A percentile compares a stretch with the other conserved stretches of the same genome.
Evolutionary conservation across 345 rosid species (phyloP).

Genomic region (Linum tenue): DNA sequence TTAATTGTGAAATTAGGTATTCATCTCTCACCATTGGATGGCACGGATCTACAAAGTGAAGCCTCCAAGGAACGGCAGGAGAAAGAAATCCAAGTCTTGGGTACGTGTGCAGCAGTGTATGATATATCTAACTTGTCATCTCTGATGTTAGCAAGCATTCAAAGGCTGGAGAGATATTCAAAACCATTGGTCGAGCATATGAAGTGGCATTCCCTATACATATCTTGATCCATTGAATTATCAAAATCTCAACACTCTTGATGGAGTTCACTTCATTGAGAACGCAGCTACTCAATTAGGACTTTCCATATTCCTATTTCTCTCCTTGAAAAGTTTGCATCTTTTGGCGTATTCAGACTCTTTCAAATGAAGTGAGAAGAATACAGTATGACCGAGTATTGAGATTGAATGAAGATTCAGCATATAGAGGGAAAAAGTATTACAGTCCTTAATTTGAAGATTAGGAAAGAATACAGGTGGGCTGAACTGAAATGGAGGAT

Average conservation of each 20-base stretch:
- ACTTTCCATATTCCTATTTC: too few relatives aligned
- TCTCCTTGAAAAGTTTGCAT: too few relatives aligned
- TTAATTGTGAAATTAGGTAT: conserved; percentile 37
- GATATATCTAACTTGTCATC: neutral
- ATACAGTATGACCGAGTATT: conserved; percentile 49
- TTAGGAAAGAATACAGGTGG: conserved; percentile 45
- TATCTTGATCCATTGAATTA: neutral
- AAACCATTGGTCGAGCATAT: conserved; percentile 59
- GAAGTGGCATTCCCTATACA: conserved; percentile 40
- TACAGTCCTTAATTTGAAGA: conserved; percentile 40
- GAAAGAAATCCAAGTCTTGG: conserved; percentile 50
- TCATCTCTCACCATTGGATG: conserved; percentile 99
- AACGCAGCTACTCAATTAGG: too few relatives aligned
- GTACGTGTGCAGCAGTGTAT: conserved; percentile 26
- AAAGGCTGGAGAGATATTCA: conserved; percentile 59
- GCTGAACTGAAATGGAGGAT: conserved; percentile 44
- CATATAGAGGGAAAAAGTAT: conserved; percentile 22
- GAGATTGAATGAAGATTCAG: conserved; percentile 29
- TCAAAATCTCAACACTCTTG: neutral
- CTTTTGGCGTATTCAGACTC: conserved; percentile 27
- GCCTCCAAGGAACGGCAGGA: conserved; percentile 56
- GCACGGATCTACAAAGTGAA: conserved; percentile 90
- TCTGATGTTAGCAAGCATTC: conserved; percentile 80
- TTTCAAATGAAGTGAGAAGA: conserved; percentile 66
- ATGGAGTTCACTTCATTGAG: neutral